These are phyloP conservation scores for Piedraia hortae DNA, from an alignment of 2,329 filamentous ascomycete genomes.

Conservation along the genomic window DNA sequence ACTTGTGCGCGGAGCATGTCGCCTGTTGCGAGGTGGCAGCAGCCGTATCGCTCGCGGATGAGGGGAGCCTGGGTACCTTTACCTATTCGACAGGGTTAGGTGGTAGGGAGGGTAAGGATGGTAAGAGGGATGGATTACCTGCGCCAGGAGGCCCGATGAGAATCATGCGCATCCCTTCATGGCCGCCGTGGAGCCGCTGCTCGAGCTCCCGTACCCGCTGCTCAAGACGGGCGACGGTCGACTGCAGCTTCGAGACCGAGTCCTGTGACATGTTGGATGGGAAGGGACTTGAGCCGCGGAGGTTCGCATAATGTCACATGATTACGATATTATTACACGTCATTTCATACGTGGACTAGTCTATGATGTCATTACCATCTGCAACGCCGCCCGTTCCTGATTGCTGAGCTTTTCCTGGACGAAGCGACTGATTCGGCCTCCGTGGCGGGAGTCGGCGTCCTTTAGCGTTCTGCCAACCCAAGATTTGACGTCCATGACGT, in stretches of 20 bases:
- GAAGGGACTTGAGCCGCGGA: too few species aligned
- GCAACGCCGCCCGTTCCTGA: conserved; percentile 16
- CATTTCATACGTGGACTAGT: too few species aligned
- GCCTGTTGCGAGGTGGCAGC: conserved; percentile 91
- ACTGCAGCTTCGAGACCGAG: conserved; percentile 53
- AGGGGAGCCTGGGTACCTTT: conserved; percentile 96
- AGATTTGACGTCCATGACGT: conserved; percentile 46
- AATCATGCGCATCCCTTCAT: conserved; percentile 62
- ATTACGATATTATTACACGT: too few species aligned
- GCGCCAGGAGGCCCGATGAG: conserved; percentile 92
- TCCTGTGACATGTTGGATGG: conserved; percentile 14
- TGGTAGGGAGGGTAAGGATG: too few species aligned
- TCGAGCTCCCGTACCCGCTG: conserved; percentile 67
- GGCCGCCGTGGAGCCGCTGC: conserved; percentile 28
- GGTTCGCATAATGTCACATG: too few species aligned
- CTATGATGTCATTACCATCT: conserved; percentile 13
- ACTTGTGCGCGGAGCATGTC: conserved; percentile 98
- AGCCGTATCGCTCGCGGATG: conserved; percentile 93
- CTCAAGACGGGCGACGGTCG: conserved; percentile 61
- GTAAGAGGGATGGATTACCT: conserved; percentile 31
- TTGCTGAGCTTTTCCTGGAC: conserved; percentile 38
- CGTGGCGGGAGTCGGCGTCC: conserved; percentile 45
- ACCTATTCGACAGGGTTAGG: too few species aligned
- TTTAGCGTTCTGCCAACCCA: conserved; percentile 71
- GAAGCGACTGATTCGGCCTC: conserved; percentile 41